phyloP scores from a whole-genome alignment of 352 stramenopile genomes.

The Phytophthora podocarpi region DNA sequence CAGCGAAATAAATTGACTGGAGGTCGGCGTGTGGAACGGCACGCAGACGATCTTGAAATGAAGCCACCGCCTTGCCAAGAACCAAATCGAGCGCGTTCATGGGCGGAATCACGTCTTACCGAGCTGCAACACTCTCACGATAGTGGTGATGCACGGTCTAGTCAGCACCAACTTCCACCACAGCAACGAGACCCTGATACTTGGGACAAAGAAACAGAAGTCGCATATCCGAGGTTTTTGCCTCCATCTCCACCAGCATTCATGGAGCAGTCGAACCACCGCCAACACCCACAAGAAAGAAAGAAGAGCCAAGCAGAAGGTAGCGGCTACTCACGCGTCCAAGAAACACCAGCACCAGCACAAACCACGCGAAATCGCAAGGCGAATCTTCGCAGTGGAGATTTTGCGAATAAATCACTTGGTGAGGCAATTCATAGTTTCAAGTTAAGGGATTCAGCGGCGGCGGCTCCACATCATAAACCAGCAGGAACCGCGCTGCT shows the following conservation, averaged over 20 bases:
- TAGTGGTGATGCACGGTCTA: slow-evolving; percentile 10
- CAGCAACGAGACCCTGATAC: slow-evolving; percentile 61
- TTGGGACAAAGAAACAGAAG: not conserved
- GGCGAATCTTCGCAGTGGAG: slow-evolving; percentile 42
- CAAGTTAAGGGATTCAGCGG: slow-evolving; percentile 40
- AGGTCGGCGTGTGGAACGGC: not conserved
- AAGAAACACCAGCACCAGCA: not conserved
- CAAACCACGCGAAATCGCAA: slow-evolving; percentile 16
- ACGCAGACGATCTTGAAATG: slow-evolving; percentile 7
- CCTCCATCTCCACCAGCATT: slow-evolving; percentile 1
- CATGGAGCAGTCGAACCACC: not conserved
- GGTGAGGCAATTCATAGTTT: slow-evolving; percentile 64
- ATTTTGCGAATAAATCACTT: slow-evolving; percentile 75
- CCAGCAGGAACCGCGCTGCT: not conserved
- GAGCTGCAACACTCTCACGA: slow-evolving; percentile 4
- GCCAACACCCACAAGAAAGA: not conserved
- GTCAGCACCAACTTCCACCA: slow-evolving; percentile 48
- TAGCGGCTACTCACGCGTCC: not conserved
- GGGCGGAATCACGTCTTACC: slow-evolving; percentile 7
- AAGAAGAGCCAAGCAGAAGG: not conserved
- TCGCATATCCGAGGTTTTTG: not conserved
- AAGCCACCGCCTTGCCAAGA: slow-evolving; percentile 5
- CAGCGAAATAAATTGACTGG: slow-evolving; percentile 28
- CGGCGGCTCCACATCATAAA: not conserved
- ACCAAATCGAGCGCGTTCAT: not conserved